Conservation (phyloP, 2,329 filamentous ascomycete species). For the Stromatinia cepivora region DNA sequence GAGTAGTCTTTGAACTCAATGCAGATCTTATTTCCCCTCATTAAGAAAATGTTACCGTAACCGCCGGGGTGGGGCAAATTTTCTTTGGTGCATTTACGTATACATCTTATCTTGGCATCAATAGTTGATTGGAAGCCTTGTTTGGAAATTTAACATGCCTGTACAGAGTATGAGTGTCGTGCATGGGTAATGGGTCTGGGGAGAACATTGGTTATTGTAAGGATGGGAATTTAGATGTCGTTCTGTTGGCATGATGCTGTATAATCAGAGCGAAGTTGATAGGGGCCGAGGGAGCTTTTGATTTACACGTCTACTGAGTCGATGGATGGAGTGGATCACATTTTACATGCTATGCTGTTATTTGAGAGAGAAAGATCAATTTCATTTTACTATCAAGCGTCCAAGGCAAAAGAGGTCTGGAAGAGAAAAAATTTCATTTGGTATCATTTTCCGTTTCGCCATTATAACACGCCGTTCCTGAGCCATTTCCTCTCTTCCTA, state of each 20-base stretch:
- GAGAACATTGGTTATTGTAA: background rate
- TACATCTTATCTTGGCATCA: slow-evolving; percentile 7
- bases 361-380: background rate
- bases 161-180: background rate
- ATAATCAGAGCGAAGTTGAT: background rate
- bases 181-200: background rate
- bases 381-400: background rate
- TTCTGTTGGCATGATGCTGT: background rate
- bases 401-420: background rate
- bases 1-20: background rate
- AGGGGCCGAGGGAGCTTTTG: too few species aligned
- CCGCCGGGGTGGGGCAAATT: slow-evolving; percentile 10
- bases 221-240: background rate
- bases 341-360: background rate
- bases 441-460: slow-evolving; percentile 8
- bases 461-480: background rate
- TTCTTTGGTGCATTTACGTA: background rate
- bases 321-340: background rate
- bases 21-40: background rate
- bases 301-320: background rate
- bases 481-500: background rate
- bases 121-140: background rate
- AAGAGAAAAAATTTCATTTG: slow-evolving; percentile 2
- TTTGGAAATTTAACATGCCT: background rate
- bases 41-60: background rate